A percentile compares a stretch with the other conserved stretches of the same genome.
phyloP scores from a whole-genome alignment of 179 eudicot species.

The Beta lomatogona region DNA sequence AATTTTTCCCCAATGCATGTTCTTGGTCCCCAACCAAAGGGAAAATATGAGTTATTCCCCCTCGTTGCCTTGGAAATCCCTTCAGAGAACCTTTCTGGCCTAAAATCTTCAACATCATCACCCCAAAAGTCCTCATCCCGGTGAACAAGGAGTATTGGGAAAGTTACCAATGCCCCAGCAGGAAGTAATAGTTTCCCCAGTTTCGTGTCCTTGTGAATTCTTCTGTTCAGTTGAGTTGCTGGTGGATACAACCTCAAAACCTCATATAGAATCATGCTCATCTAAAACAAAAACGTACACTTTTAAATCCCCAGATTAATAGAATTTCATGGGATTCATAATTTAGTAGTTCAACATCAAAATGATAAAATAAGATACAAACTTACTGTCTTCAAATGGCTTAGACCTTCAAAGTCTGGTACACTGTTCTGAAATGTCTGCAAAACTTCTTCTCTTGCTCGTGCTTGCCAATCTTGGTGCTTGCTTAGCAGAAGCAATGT shows the following conservation, averaged over 20 bases:
- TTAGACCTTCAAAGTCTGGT: constrained; percentile 31
- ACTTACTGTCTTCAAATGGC: constrained; percentile 37
- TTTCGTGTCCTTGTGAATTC: constrained; percentile 27
- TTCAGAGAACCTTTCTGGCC: constrained; percentile 32
- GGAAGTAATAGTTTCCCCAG: constrained; percentile 18
- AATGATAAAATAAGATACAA: neutral
- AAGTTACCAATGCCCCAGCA: constrained; percentile 18
- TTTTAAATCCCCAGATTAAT: neutral
- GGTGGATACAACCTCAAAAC: constrained; percentile 26
- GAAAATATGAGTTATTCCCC: constrained; percentile 14
- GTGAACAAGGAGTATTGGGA: constrained; percentile 21
- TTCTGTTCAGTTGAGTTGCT: constrained; percentile 6
- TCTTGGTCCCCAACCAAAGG: constrained; percentile 30
- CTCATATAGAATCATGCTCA: constrained; percentile 33
- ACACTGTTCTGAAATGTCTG: constrained; percentile 13
- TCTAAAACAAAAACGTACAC: neutral
- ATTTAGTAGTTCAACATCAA: neutral
- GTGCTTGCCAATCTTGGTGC: constrained; percentile 37
- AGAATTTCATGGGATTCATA: too few species aligned
- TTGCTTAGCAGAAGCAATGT: constrained; percentile 31
- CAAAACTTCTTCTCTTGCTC: constrained; percentile 36
- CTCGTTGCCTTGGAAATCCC: constrained; percentile 31
- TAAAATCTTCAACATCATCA: constrained; percentile 30
- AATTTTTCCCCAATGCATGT: constrained; percentile 31
- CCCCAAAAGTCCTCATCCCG: constrained; percentile 28